These are phyloP conservation scores for Populus simonii DNA, from an alignment of 345 rosid genomes.

Conservation along the genomic window DNA sequence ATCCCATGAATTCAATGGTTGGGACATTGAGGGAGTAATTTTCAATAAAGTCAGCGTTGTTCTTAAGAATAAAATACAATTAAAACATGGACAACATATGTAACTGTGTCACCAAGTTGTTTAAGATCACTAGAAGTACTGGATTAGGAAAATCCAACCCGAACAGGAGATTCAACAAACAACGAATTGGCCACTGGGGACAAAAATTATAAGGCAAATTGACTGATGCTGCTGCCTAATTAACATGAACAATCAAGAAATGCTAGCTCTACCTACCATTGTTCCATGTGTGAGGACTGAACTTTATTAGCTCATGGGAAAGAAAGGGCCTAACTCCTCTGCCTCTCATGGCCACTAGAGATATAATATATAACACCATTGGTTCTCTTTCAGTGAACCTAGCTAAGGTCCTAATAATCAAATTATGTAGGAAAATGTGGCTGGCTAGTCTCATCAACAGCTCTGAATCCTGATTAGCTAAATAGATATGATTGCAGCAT, in stretches of 20 bases:
- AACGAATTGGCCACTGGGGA: conserved; percentile 56
- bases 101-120: conserved; percentile 50
- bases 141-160: conserved; percentile 64
- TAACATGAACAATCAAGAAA: conserved; percentile 2
- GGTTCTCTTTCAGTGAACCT: too few relatives aligned
- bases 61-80: too few relatives aligned
- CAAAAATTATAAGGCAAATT: not conserved
- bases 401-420: too few relatives aligned
- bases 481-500: too few relatives aligned
- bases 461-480: too few relatives aligned
- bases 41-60: too few relatives aligned
- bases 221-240: not conserved
- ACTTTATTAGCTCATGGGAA: not conserved
- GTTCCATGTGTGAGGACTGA: conserved; percentile 53
- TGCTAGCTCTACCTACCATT: conserved; percentile 26
- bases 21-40: not conserved
- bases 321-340: conserved; percentile 35
- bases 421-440: too few relatives aligned
- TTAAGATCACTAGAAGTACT: conserved; percentile 43
- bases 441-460: too few relatives aligned
- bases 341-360: conserved; percentile 85
- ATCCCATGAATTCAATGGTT: too few relatives aligned
- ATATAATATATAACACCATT: conserved; percentile 31
- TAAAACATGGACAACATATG: conserved; percentile 1
- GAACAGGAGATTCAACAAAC: conserved; percentile 65